Base-by-base conservation (phyloP, 345 rosid genomes). In the Eucalyptus decipiens region DNA sequence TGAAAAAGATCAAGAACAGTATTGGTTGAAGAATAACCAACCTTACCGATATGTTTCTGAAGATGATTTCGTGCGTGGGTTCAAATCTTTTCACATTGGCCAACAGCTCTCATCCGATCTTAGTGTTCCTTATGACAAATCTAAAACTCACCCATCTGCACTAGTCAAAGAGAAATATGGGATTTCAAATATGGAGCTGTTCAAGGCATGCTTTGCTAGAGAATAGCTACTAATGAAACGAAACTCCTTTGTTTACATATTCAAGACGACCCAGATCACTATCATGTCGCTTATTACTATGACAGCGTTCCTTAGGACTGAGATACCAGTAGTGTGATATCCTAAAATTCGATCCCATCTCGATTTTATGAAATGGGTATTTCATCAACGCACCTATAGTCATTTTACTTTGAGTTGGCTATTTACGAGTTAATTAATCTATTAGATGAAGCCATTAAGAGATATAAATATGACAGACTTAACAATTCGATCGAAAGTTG, bases 151-250 rank as follows among this genome's bases (percentile, higher is more conserved):
- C 80, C 95, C 95, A 23, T 96, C 95, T 67, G 97, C 97, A 13
- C 87, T 96, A 86, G 96, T 94, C 88, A 94, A 85, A n/a, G 89
- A 94, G 34, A 94, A 96, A 92, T 96, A 95, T 58, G 97, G 96
- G 28, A 94, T 96, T 89, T 91, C 98, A 18, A 94, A 92, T 49
- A 88, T 92, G 97, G 95, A 95, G n/a, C 92, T 96, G 56, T 95
- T 95, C 90, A 94, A 90, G 91, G 96, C 96, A 52, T 95, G 96
- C 86, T 96, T 95, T 89, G 91, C 92, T 42, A 95, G 96, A 92
- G 98, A 96, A 89, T 96, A 95, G 97, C 85, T 95, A 49, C 93
- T 95, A 47, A 94, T 95, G 95, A 95, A 95, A 91, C 95, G 96
- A 4, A 94, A 91, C 89, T 91, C 93, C 24, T 94, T 94, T 32